These are phyloP conservation scores for Litchi chinensis DNA, from an alignment of 345 rosid species.

Conservation along the genomic window DNA sequence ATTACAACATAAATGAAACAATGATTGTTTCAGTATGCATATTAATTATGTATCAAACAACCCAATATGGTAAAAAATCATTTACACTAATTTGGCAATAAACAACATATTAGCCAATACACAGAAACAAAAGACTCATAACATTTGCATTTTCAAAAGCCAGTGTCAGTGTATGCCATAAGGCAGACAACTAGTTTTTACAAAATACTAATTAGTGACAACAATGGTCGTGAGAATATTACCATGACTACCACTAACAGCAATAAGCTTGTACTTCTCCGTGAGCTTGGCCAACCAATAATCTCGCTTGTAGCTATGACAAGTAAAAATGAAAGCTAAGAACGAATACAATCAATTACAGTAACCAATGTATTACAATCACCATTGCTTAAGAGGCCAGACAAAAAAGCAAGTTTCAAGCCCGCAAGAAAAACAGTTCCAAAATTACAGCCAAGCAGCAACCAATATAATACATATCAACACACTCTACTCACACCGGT, in stretches of 20 bases:
- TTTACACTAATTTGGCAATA: neutral
- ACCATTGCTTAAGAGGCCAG: neutral
- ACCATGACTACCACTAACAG: conserved; percentile 37
- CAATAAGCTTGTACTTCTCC: conserved; percentile 31
- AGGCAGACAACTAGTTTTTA: neutral
- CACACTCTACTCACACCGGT: conserved; percentile 36
- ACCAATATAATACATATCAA: neutral
- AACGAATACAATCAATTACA: neutral
- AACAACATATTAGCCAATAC: neutral
- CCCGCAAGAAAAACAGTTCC: neutral
- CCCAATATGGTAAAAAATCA: neutral
- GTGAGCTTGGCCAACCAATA: conserved; percentile 36
- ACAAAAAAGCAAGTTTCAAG: neutral
- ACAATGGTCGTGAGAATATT: neutral
- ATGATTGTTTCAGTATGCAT: neutral
- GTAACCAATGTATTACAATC: neutral
- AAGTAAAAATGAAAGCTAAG: neutral
- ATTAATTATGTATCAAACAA: neutral
- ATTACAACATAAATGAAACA: neutral
- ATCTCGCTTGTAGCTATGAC: conserved; percentile 32
- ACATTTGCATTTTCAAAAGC: neutral
- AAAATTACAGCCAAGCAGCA: neutral
- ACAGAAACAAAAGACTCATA: neutral
- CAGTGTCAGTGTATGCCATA: neutral
- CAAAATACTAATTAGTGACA: neutral